Conservation (phyloP, 805 yeast genomes). For the Grigorovia yakushimaensis region DNA sequence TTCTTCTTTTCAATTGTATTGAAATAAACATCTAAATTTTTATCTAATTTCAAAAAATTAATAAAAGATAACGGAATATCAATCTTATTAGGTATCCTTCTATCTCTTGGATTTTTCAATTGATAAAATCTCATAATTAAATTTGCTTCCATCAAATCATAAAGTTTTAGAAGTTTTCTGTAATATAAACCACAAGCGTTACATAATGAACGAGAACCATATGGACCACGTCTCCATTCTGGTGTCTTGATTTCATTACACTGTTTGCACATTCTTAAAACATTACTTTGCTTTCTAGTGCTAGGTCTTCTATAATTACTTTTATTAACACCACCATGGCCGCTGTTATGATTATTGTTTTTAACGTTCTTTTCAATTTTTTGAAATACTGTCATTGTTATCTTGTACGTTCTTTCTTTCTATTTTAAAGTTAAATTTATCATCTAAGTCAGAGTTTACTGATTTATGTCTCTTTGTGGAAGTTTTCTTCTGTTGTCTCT, state of each 20-base stretch:
- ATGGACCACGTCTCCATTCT: constrained; percentile 91
- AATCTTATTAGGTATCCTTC: constrained; percentile 21
- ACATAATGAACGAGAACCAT: constrained; percentile 73
- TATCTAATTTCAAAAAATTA: constrained; percentile 8
- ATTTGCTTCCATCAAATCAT: constrained; percentile 22
- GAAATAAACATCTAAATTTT: neutral
- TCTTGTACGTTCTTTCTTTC: no score
- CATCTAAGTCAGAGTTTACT: no score
- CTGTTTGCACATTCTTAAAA: constrained; percentile 50
- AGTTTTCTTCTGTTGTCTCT: no score
- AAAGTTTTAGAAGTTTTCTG: constrained; percentile 44
- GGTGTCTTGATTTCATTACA: constrained; percentile 74
- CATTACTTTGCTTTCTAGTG: neutral
- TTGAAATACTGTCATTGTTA: no score
- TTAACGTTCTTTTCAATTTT: no score
- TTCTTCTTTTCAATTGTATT: neutral
- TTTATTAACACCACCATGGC: neutral
- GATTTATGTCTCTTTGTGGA: no score
- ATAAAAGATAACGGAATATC: constrained; percentile 20
- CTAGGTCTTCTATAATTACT: neutral
- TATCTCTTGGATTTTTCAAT: constrained; percentile 19
- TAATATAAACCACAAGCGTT: constrained; percentile 87
- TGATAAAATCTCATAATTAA: constrained; percentile 24
- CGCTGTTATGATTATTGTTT: neutral
- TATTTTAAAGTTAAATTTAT: no score